Conservation (phyloP, 2,329 filamentous ascomycete species). For the Rutstroemia sp. region DNA sequence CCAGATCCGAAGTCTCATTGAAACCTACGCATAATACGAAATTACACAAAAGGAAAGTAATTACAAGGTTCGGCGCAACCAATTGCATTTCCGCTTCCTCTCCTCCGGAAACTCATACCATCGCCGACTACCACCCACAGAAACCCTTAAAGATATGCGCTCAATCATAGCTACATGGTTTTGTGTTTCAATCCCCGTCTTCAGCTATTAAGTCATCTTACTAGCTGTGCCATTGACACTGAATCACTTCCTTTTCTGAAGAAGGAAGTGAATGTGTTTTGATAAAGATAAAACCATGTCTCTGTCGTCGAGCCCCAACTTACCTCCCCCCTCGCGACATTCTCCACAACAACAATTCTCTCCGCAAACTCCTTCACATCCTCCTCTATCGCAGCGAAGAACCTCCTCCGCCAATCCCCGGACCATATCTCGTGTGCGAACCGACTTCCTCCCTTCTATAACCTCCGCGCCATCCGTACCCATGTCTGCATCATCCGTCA, state of each 20-base stretch:
- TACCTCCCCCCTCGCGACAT: background rate
- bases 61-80: background rate
- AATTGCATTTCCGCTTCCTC: background rate
- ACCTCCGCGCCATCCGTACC: slow-evolving; percentile 34
- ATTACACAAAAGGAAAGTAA: background rate
- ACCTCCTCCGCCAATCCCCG: slow-evolving; percentile 14
- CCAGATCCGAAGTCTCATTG: slow-evolving; percentile 3
- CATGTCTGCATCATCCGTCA: slow-evolving; percentile 47
- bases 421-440: slow-evolving; percentile 27
- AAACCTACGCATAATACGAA: background rate
- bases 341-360: background rate
- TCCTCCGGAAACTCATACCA: background rate
- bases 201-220: slow-evolving; percentile 4
- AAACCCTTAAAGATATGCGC: slow-evolving; percentile 3
- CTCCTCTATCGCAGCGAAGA: background rate
- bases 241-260: background rate
- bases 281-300: slow-evolving; percentile 1
- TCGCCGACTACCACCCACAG: background rate
- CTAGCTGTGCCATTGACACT: background rate
- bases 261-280: background rate
- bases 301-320: slow-evolving; percentile 1
- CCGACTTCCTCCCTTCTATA: slow-evolving; percentile 22
- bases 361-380: background rate
- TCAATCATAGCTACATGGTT: slow-evolving; percentile 1
- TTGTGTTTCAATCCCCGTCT: slow-evolving; percentile 1